Evolutionary conservation across 2,329 filamentous ascomycete genomes (phyloP).

Genomic region (Pezicula rhizophila): DNA sequence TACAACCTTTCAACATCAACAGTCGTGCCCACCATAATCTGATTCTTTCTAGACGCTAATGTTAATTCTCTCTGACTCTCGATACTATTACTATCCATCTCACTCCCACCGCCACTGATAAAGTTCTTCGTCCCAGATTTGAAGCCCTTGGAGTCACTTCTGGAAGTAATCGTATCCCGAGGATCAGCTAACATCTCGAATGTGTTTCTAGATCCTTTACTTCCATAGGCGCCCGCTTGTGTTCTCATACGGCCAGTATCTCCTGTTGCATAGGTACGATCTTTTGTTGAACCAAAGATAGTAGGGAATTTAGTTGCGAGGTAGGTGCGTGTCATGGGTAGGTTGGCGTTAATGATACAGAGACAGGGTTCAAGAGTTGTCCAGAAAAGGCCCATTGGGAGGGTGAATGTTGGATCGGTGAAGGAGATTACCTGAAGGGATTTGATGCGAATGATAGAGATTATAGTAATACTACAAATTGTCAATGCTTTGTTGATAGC

Average conservation of each 20-base stretch:
- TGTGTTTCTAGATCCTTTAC: not conserved
- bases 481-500: not conserved
- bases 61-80: too few relatives aligned
- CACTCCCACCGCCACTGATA: too few relatives aligned
- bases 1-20: too few relatives aligned
- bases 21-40: too few relatives aligned
- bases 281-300: slow-evolving; percentile 4
- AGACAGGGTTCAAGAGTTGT: slow-evolving; percentile 29
- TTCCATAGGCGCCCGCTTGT: not conserved
- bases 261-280: not conserved
- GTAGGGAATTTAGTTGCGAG: slow-evolving; percentile 1
- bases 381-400: slow-evolving; percentile 20
- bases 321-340: slow-evolving; percentile 22
- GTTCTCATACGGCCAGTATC: not conserved
- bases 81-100: too few relatives aligned
- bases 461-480: slow-evolving; percentile 8
- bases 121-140: too few relatives aligned
- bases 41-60: too few relatives aligned
- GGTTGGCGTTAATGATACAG: slow-evolving; percentile 29
- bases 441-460: slow-evolving; percentile 18
- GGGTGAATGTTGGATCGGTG: slow-evolving; percentile 9
- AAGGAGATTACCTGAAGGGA: slow-evolving; percentile 4
- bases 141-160: too few relatives aligned
- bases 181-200: not conserved
- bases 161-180: too few relatives aligned